These are phyloP conservation scores for Metschnikowia aberdeeniae DNA, from an alignment of 805 yeast genomes.

Conservation along the genomic window DNA sequence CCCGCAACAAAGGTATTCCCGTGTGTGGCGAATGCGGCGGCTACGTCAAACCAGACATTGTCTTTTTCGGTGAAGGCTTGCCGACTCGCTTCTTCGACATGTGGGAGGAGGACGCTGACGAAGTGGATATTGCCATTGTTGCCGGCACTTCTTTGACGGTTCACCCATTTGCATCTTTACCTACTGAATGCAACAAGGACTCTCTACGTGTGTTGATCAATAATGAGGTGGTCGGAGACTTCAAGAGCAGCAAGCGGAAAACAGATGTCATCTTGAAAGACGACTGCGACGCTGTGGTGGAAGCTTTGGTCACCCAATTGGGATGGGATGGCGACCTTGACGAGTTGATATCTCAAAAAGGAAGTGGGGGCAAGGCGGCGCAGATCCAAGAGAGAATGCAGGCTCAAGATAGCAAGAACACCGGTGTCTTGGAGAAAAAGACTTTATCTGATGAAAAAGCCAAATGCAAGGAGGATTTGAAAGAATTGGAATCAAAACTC, in stretches of 20 bases:
- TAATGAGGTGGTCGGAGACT: constrained; percentile 74
- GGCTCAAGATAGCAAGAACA: too few relatives aligned
- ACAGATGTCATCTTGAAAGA: constrained; percentile 59
- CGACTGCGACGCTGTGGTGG: constrained; percentile 65
- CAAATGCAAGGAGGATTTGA: constrained; percentile 1
- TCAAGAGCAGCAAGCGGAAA: constrained; percentile 44
- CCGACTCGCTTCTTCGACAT: constrained; percentile 65
- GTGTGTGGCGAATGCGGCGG: constrained; percentile 66
- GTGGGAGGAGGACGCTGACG: constrained; percentile 57
- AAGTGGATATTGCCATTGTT: constrained; percentile 69
- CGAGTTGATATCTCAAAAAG: constrained; percentile 25
- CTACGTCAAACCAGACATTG: constrained; percentile 87
- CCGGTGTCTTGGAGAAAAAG: too few relatives aligned
- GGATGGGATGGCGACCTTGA: constrained; percentile 65
- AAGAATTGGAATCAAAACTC: not conserved
- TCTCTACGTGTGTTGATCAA: constrained; percentile 66
- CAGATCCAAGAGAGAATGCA: too few relatives aligned
- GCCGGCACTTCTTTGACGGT: constrained; percentile 93
- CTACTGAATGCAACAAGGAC: constrained; percentile 51
- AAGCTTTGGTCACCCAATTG: constrained; percentile 44
- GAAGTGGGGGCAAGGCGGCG: not conserved
- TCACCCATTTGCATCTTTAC: constrained; percentile 84
- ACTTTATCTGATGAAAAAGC: not conserved
- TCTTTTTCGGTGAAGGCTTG: constrained; percentile 87
- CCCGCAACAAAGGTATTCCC: constrained; percentile 40